A percentile compares a stretch with the other conserved stretches of the same genome.
phyloP scores from a whole-genome alignment of 805 yeast species.

The Candida pini region DNA sequence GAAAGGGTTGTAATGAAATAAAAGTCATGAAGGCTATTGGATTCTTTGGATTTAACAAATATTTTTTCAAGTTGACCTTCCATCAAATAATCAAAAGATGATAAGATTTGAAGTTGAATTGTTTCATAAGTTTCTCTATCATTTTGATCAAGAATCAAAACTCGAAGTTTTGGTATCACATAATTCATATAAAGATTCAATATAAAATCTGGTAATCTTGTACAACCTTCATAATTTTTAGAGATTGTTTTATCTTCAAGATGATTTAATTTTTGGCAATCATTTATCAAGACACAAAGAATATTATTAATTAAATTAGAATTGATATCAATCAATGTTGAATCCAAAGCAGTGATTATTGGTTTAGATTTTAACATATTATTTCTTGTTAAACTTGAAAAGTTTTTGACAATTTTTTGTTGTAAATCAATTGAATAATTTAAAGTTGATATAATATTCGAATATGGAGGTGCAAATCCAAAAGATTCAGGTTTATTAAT shows the following conservation, averaged over 20 bases:
- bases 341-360: constrained; percentile 22
- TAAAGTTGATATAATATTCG: constrained; percentile 58
- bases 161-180: constrained; percentile 27
- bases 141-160: constrained; percentile 12
- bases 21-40: constrained; percentile 14
- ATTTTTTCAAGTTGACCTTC: constrained; percentile 43
- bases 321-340: constrained; percentile 19
- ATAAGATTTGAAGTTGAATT: constrained; percentile 30
- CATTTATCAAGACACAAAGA: constrained; percentile 21
- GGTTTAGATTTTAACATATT: constrained; percentile 32
- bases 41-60: constrained; percentile 28
- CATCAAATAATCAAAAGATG: constrained; percentile 29
- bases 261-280: constrained; percentile 15
- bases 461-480: constrained; percentile 59
- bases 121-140: constrained; percentile 16
- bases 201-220: constrained; percentile 34
- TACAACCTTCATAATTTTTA: constrained; percentile 26
- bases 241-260: constrained; percentile 37
- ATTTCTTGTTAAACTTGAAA: constrained; percentile 35
- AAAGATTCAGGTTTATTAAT: constrained; percentile 21
- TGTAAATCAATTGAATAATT: constrained; percentile 45
- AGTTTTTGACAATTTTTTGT: constrained; percentile 30
- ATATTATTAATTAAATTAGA: constrained; percentile 22
- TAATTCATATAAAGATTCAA: constrained; percentile 33
- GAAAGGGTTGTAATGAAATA: constrained; percentile 37